These are phyloP conservation scores for Akanthomyces dipterigenus DNA, from an alignment of 2,329 filamentous ascomycete genomes.

Conservation along the genomic window DNA sequence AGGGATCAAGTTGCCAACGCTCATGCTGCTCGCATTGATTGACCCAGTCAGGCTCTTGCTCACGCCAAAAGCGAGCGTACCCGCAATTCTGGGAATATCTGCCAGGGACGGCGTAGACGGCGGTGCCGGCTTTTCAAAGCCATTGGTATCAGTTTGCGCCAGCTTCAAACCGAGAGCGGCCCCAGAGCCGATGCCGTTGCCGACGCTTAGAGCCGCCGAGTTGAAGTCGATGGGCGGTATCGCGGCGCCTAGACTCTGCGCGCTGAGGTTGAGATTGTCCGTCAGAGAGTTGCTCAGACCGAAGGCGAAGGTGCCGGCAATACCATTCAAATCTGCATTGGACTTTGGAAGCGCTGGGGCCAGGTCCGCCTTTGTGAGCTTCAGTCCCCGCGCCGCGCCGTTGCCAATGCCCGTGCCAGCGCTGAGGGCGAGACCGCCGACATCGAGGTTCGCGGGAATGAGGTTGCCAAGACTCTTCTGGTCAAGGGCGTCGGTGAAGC, in stretches of 20 bases:
- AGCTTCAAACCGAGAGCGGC: slow-evolving; percentile 1
- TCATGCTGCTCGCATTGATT: neutral
- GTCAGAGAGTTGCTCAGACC: slow-evolving; percentile 14
- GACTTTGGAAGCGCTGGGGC: neutral
- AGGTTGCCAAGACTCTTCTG: neutral
- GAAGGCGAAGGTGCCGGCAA: slow-evolving; percentile 15
- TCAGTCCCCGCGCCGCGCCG: slow-evolving; percentile 15
- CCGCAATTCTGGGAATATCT: neutral
- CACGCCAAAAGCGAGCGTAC: slow-evolving; percentile 1
- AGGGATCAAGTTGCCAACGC: neutral
- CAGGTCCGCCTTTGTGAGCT: slow-evolving; percentile 8
- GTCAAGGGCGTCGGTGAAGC: neutral
- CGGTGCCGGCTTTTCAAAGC: neutral
- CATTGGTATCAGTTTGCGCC: neutral
- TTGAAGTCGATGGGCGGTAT: slow-evolving; percentile 1
- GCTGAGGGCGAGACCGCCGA: slow-evolving; percentile 13
- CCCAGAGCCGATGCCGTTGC: neutral
- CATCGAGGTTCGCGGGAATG: neutral
- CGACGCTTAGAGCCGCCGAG: neutral
- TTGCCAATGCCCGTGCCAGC: slow-evolving; percentile 14
- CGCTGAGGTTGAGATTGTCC: slow-evolving; percentile 11
- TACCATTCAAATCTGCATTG: slow-evolving; percentile 4
- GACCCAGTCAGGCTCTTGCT: slow-evolving; percentile 2
- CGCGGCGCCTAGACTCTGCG: neutral
- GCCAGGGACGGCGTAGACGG: neutral